Conservation (phyloP, 2,329 filamentous ascomycete species). For the Epichloe glyceriae region DNA sequence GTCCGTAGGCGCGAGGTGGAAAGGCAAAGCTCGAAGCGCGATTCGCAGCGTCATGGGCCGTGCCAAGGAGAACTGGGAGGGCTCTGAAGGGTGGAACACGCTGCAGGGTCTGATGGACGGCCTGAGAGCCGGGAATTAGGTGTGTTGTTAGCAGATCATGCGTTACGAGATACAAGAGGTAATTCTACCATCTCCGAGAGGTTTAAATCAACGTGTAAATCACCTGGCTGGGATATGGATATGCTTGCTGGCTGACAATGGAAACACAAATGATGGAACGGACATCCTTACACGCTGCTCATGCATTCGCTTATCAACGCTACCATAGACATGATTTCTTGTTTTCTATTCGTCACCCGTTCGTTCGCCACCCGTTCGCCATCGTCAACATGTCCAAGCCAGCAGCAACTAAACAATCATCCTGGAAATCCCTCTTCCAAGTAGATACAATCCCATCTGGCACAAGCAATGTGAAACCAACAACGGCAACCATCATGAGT, state of each 20-base stretch:
- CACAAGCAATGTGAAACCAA: background rate
- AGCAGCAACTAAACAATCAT: background rate
- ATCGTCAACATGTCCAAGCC: background rate
- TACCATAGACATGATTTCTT: background rate
- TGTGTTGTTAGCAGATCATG: background rate
- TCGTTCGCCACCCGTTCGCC: background rate
- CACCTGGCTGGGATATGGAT: background rate
- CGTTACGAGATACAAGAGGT: background rate
- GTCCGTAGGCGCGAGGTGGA: slow-evolving; percentile 68
- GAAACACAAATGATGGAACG: background rate
- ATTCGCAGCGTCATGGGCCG: slow-evolving; percentile 72
- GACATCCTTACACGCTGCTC: background rate
- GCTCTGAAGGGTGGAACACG: slow-evolving; percentile 51
- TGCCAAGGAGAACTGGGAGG: slow-evolving; percentile 74
- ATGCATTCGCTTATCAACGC: background rate
- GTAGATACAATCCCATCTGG: background rate
- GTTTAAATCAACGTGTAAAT: too few species aligned
- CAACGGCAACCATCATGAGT: background rate
- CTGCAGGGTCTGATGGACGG: slow-evolving; percentile 45
- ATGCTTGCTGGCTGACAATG: background rate
- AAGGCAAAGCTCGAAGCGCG: slow-evolving; percentile 75
- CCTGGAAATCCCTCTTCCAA: background rate
- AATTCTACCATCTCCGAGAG: too few species aligned
- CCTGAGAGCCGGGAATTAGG: slow-evolving; percentile 26
- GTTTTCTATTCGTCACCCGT: too few species aligned